phyloP scores from a whole-genome alignment of 83 land plant genomes.

The Diphasiastrum complanatum region DNA sequence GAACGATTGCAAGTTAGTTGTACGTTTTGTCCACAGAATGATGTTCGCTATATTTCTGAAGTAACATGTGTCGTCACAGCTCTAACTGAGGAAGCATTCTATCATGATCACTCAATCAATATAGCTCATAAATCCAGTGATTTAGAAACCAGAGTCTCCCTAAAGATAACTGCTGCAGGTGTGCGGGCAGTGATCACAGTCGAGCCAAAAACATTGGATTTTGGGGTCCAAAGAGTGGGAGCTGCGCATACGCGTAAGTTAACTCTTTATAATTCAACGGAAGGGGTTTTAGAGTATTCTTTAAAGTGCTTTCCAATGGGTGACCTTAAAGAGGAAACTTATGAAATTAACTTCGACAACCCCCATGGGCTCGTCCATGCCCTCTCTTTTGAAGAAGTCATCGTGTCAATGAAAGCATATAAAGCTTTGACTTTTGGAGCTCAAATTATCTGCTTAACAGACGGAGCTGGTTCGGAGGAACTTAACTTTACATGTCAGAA shows the following conservation, averaged over 20 bases:
- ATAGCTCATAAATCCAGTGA: no score
- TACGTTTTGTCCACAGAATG: constrained; percentile 22
- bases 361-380: constrained; percentile 1
- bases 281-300: background rate
- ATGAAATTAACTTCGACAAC: constrained; percentile 10
- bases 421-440: background rate
- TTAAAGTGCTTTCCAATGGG: background rate
- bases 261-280: background rate
- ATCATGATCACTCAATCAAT: constrained; percentile 17
- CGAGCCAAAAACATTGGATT: background rate
- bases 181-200: constrained; percentile 23
- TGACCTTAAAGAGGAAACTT: background rate
- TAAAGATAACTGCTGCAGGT: background rate
- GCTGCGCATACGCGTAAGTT: constrained; percentile 5
- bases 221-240: background rate
- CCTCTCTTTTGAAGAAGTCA: constrained; percentile 1
- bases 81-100: constrained; percentile 23
- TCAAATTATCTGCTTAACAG: background rate
- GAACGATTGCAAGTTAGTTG: constrained; percentile 15
- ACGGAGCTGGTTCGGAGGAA: background rate
- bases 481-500: background rate
- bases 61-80: constrained; percentile 21
- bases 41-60: constrained; percentile 17
- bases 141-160: constrained; percentile 18
- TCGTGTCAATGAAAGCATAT: constrained; percentile 1